Percentiles rank a stretch among this genome's conserved stretches.
phyloP scores from a whole-genome alignment of 352 stramenopile species.

The Globisporangium alternatum region DNA sequence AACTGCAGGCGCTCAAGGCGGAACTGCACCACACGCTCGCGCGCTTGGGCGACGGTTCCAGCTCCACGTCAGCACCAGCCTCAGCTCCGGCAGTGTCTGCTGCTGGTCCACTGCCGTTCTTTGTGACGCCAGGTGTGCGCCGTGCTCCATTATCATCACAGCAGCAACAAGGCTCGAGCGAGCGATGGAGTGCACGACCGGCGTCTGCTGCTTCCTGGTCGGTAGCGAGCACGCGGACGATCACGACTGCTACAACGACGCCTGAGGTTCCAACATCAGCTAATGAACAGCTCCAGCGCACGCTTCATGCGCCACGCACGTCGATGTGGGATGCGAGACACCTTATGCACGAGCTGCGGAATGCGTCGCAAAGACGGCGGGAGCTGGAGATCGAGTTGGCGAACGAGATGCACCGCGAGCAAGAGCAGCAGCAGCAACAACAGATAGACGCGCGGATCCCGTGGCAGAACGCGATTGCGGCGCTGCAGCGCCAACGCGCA shows the following conservation, averaged over 20 bases:
- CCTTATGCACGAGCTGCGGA: conserved; percentile 39
- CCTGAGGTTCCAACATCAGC: background rate
- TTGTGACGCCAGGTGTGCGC: conserved; percentile 6
- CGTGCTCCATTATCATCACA: background rate
- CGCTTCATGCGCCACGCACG: background rate
- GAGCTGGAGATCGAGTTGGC: conserved; percentile 38
- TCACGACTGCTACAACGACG: conserved; percentile 5
- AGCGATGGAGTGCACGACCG: conserved; percentile 2
- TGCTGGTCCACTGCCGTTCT: background rate
- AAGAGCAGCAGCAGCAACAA: conserved; percentile 16
- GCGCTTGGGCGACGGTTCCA: conserved; percentile 24
- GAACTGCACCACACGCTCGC: conserved; percentile 53
- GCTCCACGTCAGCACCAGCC: background rate
- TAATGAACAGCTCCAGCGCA: background rate
- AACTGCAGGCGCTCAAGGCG: conserved; percentile 60
- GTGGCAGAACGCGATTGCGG: conserved; percentile 36
- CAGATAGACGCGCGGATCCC: conserved; percentile 4
- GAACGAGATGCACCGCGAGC: conserved; percentile 27
- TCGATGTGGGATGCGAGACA: conserved; percentile 22
- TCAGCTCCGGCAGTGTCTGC: background rate
- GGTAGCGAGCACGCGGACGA: conserved; percentile 11
- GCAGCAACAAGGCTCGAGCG: background rate
- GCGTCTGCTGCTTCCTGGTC: conserved; percentile 5
- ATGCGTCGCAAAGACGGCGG: conserved; percentile 27
- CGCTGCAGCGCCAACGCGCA: conserved; percentile 41